Base-by-base conservation (phyloP, 2,329 filamentous ascomycete species). In the Xylaria sp. region DNA sequence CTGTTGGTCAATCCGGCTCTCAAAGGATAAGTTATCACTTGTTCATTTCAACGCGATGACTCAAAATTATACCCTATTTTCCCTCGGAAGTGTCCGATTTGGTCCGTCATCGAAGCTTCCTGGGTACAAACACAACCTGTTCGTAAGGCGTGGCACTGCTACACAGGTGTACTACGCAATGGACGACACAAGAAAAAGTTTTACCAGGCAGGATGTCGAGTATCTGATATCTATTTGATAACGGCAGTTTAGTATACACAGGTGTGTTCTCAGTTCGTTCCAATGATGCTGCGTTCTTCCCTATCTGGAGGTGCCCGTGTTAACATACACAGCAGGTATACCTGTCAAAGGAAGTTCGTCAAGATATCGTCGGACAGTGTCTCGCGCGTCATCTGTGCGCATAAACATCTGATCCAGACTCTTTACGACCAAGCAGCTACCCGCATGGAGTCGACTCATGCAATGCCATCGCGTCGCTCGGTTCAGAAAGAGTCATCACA, bases 351-450 rank as follows among this genome's bases (percentile, higher is more conserved):
- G 20, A 9, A 28, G 28, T 25, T 25, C 28, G 5, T 15, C 8
- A 15, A n/a, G 12, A 6, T 23, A 12, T 28, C 18, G 57, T 46
- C 20, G 23, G 44, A 41, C 51, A 20, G 37, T 3, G 52, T 66
- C 41, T 67, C 57, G 60, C 7, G 39, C 66, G 48, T 67, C 52
- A 63, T 63, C 46, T 55, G 67, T 66, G 58, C n/a, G 23, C 44
- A 31, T 13, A 20, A 44, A 8, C 39, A 61, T 55, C 18, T 28
- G 65, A 52, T 65, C 56, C 62, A 41, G 65, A 15, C 57, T 58
- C 7, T 23, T 54, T 28, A 65, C 56, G 23, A 23, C 15, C 31
- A 59, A 50, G 59, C 46, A 63, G 37, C 44, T n/a, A 60, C n/a
- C 65, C 60, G 63, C 28, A 41, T 57, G 20, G 50, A 51, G 64